phyloP scores from a whole-genome alignment of 2,329 filamentous ascomycete genomes.

The Didymellaceae sp. region DNA sequence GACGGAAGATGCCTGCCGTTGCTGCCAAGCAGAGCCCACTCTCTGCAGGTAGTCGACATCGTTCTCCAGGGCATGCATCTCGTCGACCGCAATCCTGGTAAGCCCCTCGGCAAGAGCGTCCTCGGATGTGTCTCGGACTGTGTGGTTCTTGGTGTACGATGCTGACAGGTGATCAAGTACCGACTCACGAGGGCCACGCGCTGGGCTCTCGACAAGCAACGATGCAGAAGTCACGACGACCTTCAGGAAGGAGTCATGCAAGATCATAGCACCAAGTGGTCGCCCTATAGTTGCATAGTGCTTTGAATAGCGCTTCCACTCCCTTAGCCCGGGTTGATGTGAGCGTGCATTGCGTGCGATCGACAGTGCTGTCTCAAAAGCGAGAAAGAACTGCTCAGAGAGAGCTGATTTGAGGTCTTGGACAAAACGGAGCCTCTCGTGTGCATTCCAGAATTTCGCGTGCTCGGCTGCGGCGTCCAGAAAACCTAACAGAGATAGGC shows the following conservation, averaged over 20 bases:
- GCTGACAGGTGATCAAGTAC: constrained; percentile 71
- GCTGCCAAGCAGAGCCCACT: constrained; percentile 83
- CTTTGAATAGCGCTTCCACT: constrained; percentile 87
- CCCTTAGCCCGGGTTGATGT: constrained; percentile 69
- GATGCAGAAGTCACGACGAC: constrained; percentile 81
- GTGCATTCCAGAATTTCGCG: constrained; percentile 79
- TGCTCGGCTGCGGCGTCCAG: constrained; percentile 80
- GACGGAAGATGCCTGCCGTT: constrained; percentile 82
- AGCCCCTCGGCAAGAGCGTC: constrained; percentile 60
- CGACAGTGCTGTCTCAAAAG: constrained; percentile 88
- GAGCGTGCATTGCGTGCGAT: constrained; percentile 81
- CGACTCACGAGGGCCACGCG: constrained; percentile 65
- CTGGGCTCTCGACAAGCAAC: constrained; percentile 67
- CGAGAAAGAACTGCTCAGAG: constrained; percentile 83
- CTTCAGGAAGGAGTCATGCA: constrained; percentile 88
- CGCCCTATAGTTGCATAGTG: constrained; percentile 81
- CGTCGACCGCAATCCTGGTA: constrained; percentile 76
- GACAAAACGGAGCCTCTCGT: constrained; percentile 76
- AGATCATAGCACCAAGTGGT: constrained; percentile 86
- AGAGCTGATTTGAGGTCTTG: constrained; percentile 74
- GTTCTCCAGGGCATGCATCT: constrained; percentile 86
- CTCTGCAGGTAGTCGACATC: constrained; percentile 85
- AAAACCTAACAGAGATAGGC: constrained; percentile 88
- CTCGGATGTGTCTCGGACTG: constrained; percentile 28
- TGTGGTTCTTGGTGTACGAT: constrained; percentile 25